Base-by-base conservation (phyloP, 1,139 yeast species). In the Hyphopichia fennica region DNA sequence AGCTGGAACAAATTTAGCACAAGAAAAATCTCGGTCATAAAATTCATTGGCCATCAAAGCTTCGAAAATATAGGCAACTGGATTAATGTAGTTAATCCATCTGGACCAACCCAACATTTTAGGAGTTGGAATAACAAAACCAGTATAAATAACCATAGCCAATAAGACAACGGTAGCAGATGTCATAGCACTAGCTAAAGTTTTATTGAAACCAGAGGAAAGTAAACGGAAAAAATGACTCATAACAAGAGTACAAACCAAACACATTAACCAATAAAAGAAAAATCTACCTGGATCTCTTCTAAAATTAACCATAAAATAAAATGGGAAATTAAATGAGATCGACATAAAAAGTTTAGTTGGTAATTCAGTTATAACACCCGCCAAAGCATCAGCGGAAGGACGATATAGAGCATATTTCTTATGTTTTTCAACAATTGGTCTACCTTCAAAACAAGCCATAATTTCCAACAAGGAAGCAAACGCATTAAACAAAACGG, bases 351-450 rank as follows among this genome's bases (percentile, higher is more conserved):
- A 36, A 17, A 84, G 41, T 58, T 86, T 84, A 32, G 79, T 67
- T 0, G 95, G 95, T 45, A 85, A 54, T 52, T 85, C 89, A 2
- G 89, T 78, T 15, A 84, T 52, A 40, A 84, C 74, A 10, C 87
- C 79, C 0, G 91, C 87, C 17, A 84, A 53, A 0, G 93, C 89
- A 52, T 85, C 88, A 1, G 91, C 88, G 42, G 89, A 75, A 8
- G 93, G 93, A 47, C 84, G 87, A 55, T 85, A 86, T 42, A 87
- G 62, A 1, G 90, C 88, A 60, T 80, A 87, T 34, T 81, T 74
- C 57, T 83, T 83, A 53, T 87, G 96, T 57, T 88, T 88, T 60
- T 85, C 91, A 23, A 86, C 86, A 48, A 87, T 79, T 2, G 87
- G 82, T 56, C 95, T 79, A n/a, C 88, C 83, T 54, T 84, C 90